Evolutionary conservation across 2,329 filamentous ascomycete genomes (phyloP).

Genomic region (Acrocalymma vagum): DNA sequence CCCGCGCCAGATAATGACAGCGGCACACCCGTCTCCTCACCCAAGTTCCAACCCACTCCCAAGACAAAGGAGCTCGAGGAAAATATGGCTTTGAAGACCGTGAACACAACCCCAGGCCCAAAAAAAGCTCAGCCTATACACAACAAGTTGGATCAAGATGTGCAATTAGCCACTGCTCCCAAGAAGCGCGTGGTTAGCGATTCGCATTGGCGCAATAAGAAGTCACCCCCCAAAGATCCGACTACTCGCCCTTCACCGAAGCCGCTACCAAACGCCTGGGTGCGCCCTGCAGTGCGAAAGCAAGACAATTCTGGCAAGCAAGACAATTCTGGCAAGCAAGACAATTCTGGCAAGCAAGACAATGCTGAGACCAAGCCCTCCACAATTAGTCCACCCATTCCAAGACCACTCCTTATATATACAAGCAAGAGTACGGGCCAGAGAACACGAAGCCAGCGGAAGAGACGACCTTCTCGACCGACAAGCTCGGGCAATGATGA

Average conservation of each 20-base stretch:
- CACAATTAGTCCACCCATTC: slow-evolving; percentile 20
- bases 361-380: slow-evolving; percentile 19
- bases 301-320: slow-evolving; percentile 34
- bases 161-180: slow-evolving; percentile 68
- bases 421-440: slow-evolving; percentile 37
- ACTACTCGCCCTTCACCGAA: slow-evolving; percentile 40
- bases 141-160: slow-evolving; percentile 54
- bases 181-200: slow-evolving; percentile 95
- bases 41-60: slow-evolving; percentile 31
- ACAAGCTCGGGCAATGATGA: slow-evolving; percentile 40
- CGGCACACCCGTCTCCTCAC: slow-evolving; percentile 14
- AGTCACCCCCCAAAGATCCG: slow-evolving; percentile 43
- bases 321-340: slow-evolving; percentile 14
- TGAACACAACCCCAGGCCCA: slow-evolving; percentile 33
- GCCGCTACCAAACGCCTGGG: slow-evolving; percentile 48
- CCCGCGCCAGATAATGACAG: slow-evolving; percentile 10
- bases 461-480: slow-evolving; percentile 39
- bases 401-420: slow-evolving; percentile 33
- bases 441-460: slow-evolving; percentile 28
- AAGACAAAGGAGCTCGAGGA: slow-evolving; percentile 33
- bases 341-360: slow-evolving; percentile 13
- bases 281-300: slow-evolving; percentile 42
- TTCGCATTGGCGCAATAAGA: slow-evolving; percentile 79
- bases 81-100: slow-evolving; percentile 32
- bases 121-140: slow-evolving; percentile 38